Evolutionary conservation across 2,329 filamentous ascomycete species (phyloP), one percentile per base, ranked within the genome.

Genomic region (Chaetomiaceae sp.): DNA sequence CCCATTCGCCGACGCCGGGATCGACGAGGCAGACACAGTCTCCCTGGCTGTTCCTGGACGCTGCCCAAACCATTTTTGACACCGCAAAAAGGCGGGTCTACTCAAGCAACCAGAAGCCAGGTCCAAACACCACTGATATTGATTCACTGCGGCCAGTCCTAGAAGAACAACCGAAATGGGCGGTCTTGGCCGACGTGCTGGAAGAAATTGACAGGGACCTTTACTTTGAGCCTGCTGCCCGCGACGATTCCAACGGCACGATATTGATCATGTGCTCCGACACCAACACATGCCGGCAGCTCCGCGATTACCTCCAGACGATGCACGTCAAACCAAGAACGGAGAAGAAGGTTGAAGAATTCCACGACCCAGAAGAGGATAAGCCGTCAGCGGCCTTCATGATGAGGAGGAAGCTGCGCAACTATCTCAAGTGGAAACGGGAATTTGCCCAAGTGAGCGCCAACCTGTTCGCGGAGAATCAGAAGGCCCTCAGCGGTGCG

Each of bases 261-360:
- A 90, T 96, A 45, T 74, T 99, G 30, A 89, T 99, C 67, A 97
- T 99, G 94, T 97, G 92, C 66, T 86, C 86, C 23, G 92, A 95
- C 63, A 84, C 88, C 52, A 83, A 85, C 51, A 95, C 90, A 8
- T 95, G 89, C 65, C 81, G 87, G 13, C 94, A 99, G 63, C 75
- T 99, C 37, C 84, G 90, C 58, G 92, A 97, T 66, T 97, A 92
- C 66, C 73, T 99, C 18, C 87, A 95, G 67, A 90, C 84, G 6
- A 96, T 96, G 90, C 83, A 95, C 65, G 79, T 91, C 25, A 82
- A 80, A 49, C 77, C 83, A 48, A 78, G 68, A 63, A 66, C 64
- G 40, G 74, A 79, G 47, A 70, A 72, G 34, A 66, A 69, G 40
- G 68, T 75, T 11, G 71, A 76, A 37, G 69, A 73, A 27, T 71